phyloP scores from a whole-genome alignment of 495 filamentous ascomycete species.

The Filosporella fistucella region DNA sequence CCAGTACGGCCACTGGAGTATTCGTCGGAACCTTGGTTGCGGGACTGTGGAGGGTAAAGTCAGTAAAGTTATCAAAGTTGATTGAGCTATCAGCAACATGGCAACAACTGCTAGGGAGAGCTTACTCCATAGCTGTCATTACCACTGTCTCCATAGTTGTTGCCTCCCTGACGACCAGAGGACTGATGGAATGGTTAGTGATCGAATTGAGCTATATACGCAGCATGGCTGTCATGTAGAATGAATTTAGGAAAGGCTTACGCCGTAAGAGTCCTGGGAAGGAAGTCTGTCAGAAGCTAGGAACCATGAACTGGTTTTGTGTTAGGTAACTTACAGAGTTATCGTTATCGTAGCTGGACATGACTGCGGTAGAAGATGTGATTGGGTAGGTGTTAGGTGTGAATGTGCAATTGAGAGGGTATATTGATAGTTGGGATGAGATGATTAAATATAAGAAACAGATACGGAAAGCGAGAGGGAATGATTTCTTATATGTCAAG shows the following conservation, averaged over 20 bases:
- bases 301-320: slow-evolving; percentile 19
- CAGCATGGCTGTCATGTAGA: slow-evolving; percentile 9
- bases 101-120: not conserved
- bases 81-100: not conserved
- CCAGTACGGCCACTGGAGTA: not conserved
- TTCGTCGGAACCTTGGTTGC: not conserved
- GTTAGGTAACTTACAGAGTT: slow-evolving; percentile 15
- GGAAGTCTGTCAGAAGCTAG: slow-evolving; percentile 13
- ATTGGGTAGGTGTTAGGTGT: not conserved
- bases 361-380: slow-evolving; percentile 8
- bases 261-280: slow-evolving; percentile 15
- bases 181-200: slow-evolving; percentile 13
- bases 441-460: not conserved
- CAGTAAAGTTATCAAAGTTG: not conserved
- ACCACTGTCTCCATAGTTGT: slow-evolving; percentile 5
- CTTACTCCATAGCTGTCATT: slow-evolving; percentile 14
- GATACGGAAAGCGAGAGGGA: not conserved
- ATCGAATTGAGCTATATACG: not conserved
- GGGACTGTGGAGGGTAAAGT: slow-evolving; percentile 1
- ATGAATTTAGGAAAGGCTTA: slow-evolving; percentile 10
- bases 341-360: slow-evolving; percentile 27
- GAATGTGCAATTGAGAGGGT: not conserved
- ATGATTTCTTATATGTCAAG: slow-evolving; percentile 3
- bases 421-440: slow-evolving; percentile 1
- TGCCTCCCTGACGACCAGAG: slow-evolving; percentile 6